Evolutionary conservation across 352 stramenopile genomes (phyloP).

Genomic region (Pythium rhizo-oryzae): DNA sequence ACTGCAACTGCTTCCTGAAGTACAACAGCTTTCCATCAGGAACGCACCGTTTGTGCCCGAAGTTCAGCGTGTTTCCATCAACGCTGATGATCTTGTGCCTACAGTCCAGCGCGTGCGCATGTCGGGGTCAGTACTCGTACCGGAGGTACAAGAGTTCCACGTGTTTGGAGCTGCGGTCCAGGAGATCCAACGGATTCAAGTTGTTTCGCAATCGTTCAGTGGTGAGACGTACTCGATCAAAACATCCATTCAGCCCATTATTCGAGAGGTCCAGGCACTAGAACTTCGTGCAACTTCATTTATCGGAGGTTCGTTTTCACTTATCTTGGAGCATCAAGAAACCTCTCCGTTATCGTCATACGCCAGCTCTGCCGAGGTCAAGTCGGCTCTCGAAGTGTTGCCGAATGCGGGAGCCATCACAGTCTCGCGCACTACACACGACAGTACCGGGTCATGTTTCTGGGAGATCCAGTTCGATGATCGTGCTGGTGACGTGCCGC

Average conservation of each 20-base stretch:
- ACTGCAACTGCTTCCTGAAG: conserved; percentile 71
- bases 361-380: conserved; percentile 44
- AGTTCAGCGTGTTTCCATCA: conserved; percentile 60
- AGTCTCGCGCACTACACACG: conserved; percentile 36
- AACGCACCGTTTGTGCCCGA: conserved; percentile 47
- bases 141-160: conserved; percentile 58
- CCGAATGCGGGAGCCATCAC: conserved; percentile 38
- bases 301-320: conserved; percentile 51
- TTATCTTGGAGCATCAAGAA: conserved; percentile 39
- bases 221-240: conserved; percentile 42
- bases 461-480: conserved; percentile 69
- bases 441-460: conserved; percentile 43
- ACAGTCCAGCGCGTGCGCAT: conserved; percentile 50
- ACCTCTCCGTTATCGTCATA: conserved; percentile 56
- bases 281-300: conserved; percentile 42
- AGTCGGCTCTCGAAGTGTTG: conserved; percentile 50
- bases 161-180: conserved; percentile 39
- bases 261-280: conserved; percentile 51
- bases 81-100: conserved; percentile 36
- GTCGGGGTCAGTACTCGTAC: conserved; percentile 21
- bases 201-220: conserved; percentile 40
- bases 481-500: conserved; percentile 49
- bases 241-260: conserved; percentile 37
- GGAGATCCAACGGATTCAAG: conserved; percentile 45
- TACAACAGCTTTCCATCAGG: conserved; percentile 77